Base-by-base conservation (phyloP, 1,284 basidiomycete genomes). In the Cystobasidium pallidum region DNA sequence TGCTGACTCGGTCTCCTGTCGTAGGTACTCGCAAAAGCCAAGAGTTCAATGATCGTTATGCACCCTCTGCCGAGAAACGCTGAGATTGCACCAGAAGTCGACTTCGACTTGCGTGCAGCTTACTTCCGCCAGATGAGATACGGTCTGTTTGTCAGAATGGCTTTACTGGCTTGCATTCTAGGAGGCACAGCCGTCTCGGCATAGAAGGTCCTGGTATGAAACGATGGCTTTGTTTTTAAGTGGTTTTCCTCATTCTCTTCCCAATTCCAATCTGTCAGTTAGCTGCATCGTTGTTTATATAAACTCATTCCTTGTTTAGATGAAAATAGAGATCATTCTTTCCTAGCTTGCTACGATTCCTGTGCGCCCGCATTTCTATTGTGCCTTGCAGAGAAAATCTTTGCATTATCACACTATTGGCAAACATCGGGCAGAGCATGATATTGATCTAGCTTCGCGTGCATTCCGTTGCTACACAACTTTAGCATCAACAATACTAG, bases 41-140 rank as follows among this genome's bases (percentile, higher is more conserved):
- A 98, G 84, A 89, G 93, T 76, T 91, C 92, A 70, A 93, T 95
- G 86, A 97, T 98, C 75, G 94, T 99, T 75, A 94, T 99, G 91
- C 96, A 99, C 83, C 96, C 96, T 19, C 84, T 99, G 55, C 96
- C 96, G 21, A 84, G 96, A 78, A 94, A 94, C 79, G 92, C 78
- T 89, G 93, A 99, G 89, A 95, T 99, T 78, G 94, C 96, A 80
- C 91, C 94, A 6, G 94, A 98, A 81, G 94, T 99, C 66, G 96
- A 99, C 83, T 98, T 96, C 78, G 95, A 99, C 81, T 87, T 91
- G 57, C 86, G 94, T 15, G 95, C 94, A 0, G 94, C 94, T 36
- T 99, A 97, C 84, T 97, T 98, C 89, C 88, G 96, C 61, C 94
- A 98, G 81, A 97, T 98, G 94, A 89, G 94, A 75, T 96, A 95